Evolutionary conservation across 768 basidiomycete genomes (phyloP).

Genomic region (Tubosaeta sp.): DNA sequence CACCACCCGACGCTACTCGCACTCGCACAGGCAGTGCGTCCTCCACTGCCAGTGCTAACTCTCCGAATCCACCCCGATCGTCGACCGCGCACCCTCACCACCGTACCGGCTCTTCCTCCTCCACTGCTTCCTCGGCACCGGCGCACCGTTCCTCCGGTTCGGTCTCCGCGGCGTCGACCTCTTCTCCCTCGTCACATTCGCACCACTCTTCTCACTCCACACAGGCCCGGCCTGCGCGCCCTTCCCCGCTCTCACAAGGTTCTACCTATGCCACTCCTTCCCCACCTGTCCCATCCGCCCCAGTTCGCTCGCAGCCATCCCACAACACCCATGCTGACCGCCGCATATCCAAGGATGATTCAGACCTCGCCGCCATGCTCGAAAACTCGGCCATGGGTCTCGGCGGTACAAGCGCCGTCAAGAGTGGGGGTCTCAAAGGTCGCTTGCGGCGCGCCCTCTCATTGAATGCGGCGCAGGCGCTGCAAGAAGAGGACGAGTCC

Average conservation of each 20-base stretch:
- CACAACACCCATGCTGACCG: constrained; percentile 58
- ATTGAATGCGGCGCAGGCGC: constrained; percentile 52
- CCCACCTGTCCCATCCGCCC: constrained; percentile 9
- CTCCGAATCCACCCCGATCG: constrained; percentile 10
- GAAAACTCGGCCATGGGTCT: constrained; percentile 39
- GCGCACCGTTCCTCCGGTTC: constrained; percentile 26
- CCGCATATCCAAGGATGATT: constrained; percentile 76
- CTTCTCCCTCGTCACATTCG: constrained; percentile 26
- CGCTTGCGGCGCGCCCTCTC: constrained; percentile 71
- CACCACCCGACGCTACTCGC: constrained; percentile 23
- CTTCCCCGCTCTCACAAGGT: constrained; percentile 33
- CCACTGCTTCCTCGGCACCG: constrained; percentile 17
- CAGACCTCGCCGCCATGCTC: constrained; percentile 56
- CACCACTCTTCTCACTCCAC: constrained; percentile 24
- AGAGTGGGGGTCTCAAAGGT: constrained; percentile 72
- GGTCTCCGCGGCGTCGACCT: constrained; percentile 26
- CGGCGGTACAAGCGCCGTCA: constrained; percentile 32
- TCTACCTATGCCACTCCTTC: constrained; percentile 19
- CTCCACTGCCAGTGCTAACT: constrained; percentile 16
- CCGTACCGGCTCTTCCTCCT: constrained; percentile 31
- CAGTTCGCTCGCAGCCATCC: constrained; percentile 25
- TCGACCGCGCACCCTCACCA: constrained; percentile 28
- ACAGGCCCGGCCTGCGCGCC: constrained; percentile 29
- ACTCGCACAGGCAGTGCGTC: constrained; percentile 30
- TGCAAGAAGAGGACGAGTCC: constrained; percentile 44